Percentiles rank a stretch among this genome's conserved stretches.
phyloP scores from a whole-genome alignment of 2,329 filamentous ascomycete genomes.

The Penicillium sumatraense region DNA sequence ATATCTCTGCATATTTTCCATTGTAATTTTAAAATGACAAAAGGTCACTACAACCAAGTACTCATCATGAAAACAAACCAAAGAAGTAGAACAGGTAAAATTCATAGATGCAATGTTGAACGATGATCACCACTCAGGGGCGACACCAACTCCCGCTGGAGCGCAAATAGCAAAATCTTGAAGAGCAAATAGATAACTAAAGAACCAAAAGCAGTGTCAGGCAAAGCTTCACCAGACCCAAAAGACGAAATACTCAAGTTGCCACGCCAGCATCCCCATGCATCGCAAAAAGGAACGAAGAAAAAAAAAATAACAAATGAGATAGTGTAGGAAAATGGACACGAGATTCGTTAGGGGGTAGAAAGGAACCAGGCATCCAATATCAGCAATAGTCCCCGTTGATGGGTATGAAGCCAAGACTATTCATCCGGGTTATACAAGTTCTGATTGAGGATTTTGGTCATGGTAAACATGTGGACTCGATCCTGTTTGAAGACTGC shows the following conservation, averaged over 20 bases:
- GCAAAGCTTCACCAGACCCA: conserved; percentile 11
- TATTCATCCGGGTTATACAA: conserved; percentile 82
- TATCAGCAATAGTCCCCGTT: background rate
- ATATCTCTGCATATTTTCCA: background rate
- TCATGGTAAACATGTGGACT: conserved; percentile 99
- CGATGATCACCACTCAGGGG: conserved; percentile 21
- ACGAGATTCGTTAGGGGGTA: conserved; percentile 31
- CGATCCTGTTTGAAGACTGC: conserved; percentile 88
- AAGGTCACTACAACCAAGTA: background rate
- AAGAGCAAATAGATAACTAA: conserved; percentile 19
- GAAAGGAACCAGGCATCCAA: background rate
- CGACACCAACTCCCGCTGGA: conserved; percentile 42
- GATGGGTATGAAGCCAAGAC: background rate
- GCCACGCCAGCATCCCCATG: conserved; percentile 38
- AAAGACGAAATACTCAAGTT: background rate
- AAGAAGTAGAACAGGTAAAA: background rate
- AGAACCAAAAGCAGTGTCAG: conserved; percentile 13
- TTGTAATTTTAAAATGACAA: background rate
- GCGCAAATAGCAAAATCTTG: conserved; percentile 25
- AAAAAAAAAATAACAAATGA: too few relatives aligned
- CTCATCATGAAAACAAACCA: background rate
- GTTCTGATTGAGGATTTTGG: conserved; percentile 89
- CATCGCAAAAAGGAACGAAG: conserved; percentile 28
- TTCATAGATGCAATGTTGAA: conserved; percentile 15
- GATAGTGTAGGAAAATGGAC: conserved; percentile 18